Conservation (phyloP, 371 early-diverging fungal genomes). For the Haplosporangium sp. region DNA sequence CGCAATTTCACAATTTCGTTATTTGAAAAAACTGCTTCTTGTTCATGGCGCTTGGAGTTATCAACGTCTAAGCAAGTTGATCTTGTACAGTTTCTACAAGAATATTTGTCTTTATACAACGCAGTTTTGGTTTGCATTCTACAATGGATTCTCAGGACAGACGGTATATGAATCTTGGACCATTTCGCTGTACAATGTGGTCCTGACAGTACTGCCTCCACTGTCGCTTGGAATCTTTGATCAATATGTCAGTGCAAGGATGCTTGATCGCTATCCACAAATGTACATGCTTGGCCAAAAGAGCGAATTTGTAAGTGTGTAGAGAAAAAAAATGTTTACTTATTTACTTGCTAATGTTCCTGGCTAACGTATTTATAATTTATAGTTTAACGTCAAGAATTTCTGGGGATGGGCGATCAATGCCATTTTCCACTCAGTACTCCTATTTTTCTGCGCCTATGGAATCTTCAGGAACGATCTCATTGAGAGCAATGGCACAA, state of each 20-base stretch:
- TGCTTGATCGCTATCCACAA: conserved; percentile 96
- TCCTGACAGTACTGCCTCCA: conserved; percentile 92
- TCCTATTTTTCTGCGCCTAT: conserved; percentile 42
- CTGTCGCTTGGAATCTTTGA: conserved; percentile 93
- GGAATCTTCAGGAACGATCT: conserved; percentile 71
- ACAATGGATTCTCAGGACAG: conserved; percentile 92
- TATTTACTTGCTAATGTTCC: too few relatives aligned
- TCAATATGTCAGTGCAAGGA: conserved; percentile 91
- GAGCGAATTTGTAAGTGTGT: conserved; percentile 75
- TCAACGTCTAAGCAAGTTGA: conserved; percentile 87
- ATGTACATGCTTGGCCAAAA: conserved; percentile 95
- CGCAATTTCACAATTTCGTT: conserved; percentile 94
- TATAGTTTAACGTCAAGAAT: conserved; percentile 84
- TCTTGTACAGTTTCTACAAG: conserved; percentile 95
- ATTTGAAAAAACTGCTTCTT: conserved; percentile 86
- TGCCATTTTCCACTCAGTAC: conserved; percentile 89
- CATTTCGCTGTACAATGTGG: conserved; percentile 90
- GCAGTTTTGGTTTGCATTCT: conserved; percentile 97
- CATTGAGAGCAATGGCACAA: conserved; percentile 69
- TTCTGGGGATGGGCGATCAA: conserved; percentile 97
- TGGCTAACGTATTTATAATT: too few relatives aligned
- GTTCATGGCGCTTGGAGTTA: conserved; percentile 97
- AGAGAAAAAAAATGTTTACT: too few relatives aligned
- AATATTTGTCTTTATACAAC: conserved; percentile 97
- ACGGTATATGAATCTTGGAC: conserved; percentile 96